Percentiles rank a stretch among this genome's conserved stretches.
Conservation (phyloP, 352 stramenopile species). For the Pythium rishiriense region DNA sequence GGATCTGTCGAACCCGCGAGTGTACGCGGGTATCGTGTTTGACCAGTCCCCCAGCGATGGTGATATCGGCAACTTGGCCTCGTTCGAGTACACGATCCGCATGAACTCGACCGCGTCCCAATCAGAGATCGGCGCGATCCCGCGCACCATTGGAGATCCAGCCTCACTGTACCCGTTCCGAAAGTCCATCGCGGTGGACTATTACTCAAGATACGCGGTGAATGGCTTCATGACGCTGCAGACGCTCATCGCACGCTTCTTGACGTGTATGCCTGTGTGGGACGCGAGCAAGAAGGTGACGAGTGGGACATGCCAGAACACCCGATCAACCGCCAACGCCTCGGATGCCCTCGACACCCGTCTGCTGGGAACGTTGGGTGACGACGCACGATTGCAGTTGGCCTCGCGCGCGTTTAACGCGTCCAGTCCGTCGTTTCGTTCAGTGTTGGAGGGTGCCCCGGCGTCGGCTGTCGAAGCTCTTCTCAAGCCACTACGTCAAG, state of each 20-base stretch:
- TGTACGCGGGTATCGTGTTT: constrained; percentile 72
- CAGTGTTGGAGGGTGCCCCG: constrained; percentile 13
- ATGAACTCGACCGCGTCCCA: constrained; percentile 44
- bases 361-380: constrained; percentile 40
- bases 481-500: constrained; percentile 51
- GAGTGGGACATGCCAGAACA: constrained; percentile 42
- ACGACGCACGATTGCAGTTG: constrained; percentile 43
- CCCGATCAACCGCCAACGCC: constrained; percentile 32
- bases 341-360: constrained; percentile 33
- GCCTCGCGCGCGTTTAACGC: constrained; percentile 22
- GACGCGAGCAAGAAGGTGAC: constrained; percentile 38
- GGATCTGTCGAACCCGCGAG: constrained; percentile 43
- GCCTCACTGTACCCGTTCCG: constrained; percentile 34
- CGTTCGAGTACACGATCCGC: constrained; percentile 58
- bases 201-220: constrained; percentile 47
- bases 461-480: constrained; percentile 28
- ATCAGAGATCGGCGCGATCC: constrained; percentile 19
- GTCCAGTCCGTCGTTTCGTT: not conserved
- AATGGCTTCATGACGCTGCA: constrained; percentile 63
- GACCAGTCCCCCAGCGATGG: constrained; percentile 33
- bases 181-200: constrained; percentile 31
- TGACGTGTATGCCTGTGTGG: constrained; percentile 57
- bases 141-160: constrained; percentile 35
- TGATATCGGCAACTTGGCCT: constrained; percentile 38
- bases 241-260: constrained; percentile 60